Percentiles rank a stretch among this genome's conserved stretches.
Evolutionary conservation across 805 yeast genomes (phyloP).

Genomic region (Candida ipomoeae): DNA sequence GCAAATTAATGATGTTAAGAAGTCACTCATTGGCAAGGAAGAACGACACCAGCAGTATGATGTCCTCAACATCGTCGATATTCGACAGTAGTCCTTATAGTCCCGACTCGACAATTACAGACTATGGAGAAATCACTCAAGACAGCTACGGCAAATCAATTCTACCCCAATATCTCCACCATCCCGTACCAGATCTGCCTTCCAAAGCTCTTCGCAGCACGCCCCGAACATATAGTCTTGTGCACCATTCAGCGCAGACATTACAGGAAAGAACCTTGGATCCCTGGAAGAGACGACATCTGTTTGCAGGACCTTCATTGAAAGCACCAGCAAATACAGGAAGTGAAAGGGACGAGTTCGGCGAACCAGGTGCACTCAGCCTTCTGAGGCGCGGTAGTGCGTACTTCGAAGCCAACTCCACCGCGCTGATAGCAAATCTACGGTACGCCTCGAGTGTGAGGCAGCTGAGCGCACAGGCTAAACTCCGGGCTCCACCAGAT

Average conservation of each 20-base stretch:
- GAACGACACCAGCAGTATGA: conserved; percentile 5
- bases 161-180: background rate
- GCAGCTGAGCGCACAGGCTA: background rate
- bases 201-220: background rate
- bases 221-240: background rate
- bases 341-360: too few species aligned
- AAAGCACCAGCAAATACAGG: background rate
- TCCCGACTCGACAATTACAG: conserved; percentile 5
- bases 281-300: background rate
- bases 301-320: background rate
- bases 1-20: background rate
- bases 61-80: conserved; percentile 12
- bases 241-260: background rate
- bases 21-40: background rate
- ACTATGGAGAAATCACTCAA: background rate
- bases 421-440: background rate
- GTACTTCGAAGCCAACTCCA: background rate
- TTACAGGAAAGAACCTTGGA: background rate
- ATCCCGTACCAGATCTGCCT: background rate
- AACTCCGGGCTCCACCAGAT: background rate
- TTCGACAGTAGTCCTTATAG: conserved; percentile 16
- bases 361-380: background rate
- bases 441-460: background rate
- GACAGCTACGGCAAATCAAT: background rate
- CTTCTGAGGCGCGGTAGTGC: background rate